These are phyloP conservation scores for Rutstroemia sydowiana DNA, from an alignment of 2,329 filamentous ascomycete species.

Conservation along the genomic window DNA sequence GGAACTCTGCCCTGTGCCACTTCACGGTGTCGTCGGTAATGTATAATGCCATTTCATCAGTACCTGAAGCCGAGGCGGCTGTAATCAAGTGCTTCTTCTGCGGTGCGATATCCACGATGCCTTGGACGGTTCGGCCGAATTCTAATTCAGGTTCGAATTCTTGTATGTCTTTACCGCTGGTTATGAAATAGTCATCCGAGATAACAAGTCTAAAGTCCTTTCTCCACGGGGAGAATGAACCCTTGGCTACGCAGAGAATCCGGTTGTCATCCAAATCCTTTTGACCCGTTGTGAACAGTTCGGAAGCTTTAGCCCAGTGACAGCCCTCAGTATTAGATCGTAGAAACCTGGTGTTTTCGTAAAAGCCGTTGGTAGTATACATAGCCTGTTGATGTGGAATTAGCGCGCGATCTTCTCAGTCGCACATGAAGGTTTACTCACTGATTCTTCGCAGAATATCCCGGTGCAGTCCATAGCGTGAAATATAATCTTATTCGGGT, in stretches of 20 bases:
- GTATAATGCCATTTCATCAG: slow-evolving; percentile 86
- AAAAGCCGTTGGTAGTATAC: slow-evolving; percentile 85
- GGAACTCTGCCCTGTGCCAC: slow-evolving; percentile 92
- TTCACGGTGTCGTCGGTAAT: slow-evolving; percentile 74
- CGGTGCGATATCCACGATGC: slow-evolving; percentile 72
- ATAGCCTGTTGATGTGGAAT: slow-evolving; percentile 32
- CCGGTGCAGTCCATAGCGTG: slow-evolving; percentile 64
- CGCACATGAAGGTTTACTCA: slow-evolving; percentile 15
- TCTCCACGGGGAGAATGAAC: slow-evolving; percentile 61
- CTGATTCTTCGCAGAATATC: slow-evolving; percentile 54
- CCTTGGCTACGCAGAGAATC: slow-evolving; percentile 72
- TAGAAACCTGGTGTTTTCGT: slow-evolving; percentile 55
- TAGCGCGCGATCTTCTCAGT: slow-evolving; percentile 5
- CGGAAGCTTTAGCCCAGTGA: slow-evolving; percentile 76
- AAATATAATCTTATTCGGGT: slow-evolving; percentile 81
- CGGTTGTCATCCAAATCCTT: slow-evolving; percentile 59
- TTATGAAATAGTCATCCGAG: slow-evolving; percentile 75
- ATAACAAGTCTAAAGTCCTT: slow-evolving; percentile 72
- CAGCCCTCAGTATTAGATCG: slow-evolving; percentile 67
- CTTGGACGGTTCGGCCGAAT: slow-evolving; percentile 64
- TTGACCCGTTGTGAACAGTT: slow-evolving; percentile 63
- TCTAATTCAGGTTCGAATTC: slow-evolving; percentile 74
- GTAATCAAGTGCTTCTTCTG: slow-evolving; percentile 85
- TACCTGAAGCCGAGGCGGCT: slow-evolving; percentile 70
- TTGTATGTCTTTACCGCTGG: slow-evolving; percentile 42